Evolutionary conservation across 2,329 filamentous ascomycete genomes (phyloP).

Genomic region (Basipetospora sp.): DNA sequence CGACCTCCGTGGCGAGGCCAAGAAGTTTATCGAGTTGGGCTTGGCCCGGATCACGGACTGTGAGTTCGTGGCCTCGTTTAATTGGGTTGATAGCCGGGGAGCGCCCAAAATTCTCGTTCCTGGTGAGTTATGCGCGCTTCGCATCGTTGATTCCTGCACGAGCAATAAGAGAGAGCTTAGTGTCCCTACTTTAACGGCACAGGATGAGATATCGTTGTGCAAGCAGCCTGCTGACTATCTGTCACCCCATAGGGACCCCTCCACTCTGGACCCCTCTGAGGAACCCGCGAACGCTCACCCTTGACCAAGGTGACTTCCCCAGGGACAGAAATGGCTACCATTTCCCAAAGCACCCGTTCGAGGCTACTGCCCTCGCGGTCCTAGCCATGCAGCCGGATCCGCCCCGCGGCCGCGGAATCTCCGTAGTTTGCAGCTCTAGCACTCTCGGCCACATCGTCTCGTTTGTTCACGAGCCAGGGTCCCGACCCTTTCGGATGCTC

Average conservation of each 20-base stretch:
- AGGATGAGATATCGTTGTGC: not conserved
- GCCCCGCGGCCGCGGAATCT: not conserved
- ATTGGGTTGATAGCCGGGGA: not conserved
- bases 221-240: not conserved
- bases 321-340: constrained; percentile 1
- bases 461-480: not conserved
- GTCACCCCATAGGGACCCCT: not conserved
- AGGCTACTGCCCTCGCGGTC: constrained; percentile 1
- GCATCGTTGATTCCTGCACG: not conserved
- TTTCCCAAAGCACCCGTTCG: not conserved
- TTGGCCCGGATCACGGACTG: constrained; percentile 1
- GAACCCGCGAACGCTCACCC: not conserved
- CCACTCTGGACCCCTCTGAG: not conserved
- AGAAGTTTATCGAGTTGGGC: not conserved
- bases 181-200: not conserved
- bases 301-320: not conserved
- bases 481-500: constrained; percentile 37
- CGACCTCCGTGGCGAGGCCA: not conserved
- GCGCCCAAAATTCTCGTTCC: not conserved
- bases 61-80: constrained; percentile 2
- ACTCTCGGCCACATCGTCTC: not conserved
- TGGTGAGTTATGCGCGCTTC: too few relatives aligned
- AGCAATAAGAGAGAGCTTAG: too few relatives aligned
- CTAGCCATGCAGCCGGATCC: constrained; percentile 1
- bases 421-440: not conserved